Base-by-base conservation (phyloP, 1,139 yeast genomes). In the Lodderomyces orthopsilosis region DNA sequence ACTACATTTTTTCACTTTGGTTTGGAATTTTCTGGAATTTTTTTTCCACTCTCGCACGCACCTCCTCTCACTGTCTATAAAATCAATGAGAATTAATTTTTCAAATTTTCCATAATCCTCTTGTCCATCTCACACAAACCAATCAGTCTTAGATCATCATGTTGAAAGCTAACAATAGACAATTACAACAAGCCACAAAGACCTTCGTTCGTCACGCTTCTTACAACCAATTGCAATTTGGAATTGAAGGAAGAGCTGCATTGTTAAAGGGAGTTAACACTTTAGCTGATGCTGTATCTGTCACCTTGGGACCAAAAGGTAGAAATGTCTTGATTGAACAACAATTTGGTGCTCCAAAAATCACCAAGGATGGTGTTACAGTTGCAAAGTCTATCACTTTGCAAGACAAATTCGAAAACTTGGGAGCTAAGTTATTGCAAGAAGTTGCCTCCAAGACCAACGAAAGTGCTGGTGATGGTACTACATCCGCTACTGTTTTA, bases 311-410 rank as follows among this genome's bases (percentile, higher is more conserved):
- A 49, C 98, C 98, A 62, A 93, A 93, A 72, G 98, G 98, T 63
- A 85, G 98, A 73, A 93, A 93, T 61, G 98, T 93, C 41, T 81
- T 93, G 61, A 93, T 93, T 61, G 98, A 93, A 73, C 98, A 93
- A 73, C 88, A 89, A 52, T 93, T 89, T 54, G 98, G 98, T 49
- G 80, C 96, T 40, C 98, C 98, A 62, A 93, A 93, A 78, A 93
- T 93, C 77, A 93, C 98, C 72, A 93, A 93, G 77, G 98, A 93
- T 68, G 98, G 98, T 83, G 98, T 93, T 46, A 93, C 98, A 38
- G 98, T 93, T 51, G 98, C 98, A 54, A 83, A 79, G 63, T 83
- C 96, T 49, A 85, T 93, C 62, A 81, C 83, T 43, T 76, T 93
- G 59, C 76, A 89, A 66, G 95, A 93, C 75, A 90, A 89, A 72